Conservation (phyloP, 164 flowering plant species). For the Vitis rupestris region DNA sequence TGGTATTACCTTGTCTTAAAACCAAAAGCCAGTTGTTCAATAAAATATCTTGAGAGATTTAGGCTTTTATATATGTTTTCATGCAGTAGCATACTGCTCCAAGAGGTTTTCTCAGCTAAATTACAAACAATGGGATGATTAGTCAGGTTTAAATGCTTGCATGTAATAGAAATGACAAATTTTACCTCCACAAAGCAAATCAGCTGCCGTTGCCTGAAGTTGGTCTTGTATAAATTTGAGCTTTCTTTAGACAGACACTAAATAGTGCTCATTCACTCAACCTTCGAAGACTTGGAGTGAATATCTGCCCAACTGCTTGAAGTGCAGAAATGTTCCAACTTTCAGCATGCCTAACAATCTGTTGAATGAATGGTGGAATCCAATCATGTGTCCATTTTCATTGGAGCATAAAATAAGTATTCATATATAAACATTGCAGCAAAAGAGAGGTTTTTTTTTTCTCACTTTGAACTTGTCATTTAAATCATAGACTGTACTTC, state of each 20-base stretch:
- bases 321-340: slow-evolving; percentile 85
- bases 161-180: too few relatives aligned
- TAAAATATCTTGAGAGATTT: too few relatives aligned
- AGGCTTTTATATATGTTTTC: too few relatives aligned
- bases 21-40: too few relatives aligned
- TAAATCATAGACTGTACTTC: slow-evolving; percentile 73
- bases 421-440: not conserved
- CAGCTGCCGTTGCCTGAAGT: not conserved
- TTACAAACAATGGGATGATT: too few relatives aligned
- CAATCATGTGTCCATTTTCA: not conserved
- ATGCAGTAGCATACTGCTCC: too few relatives aligned
- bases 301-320: slow-evolving; percentile 85
- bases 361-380: slow-evolving; percentile 8
- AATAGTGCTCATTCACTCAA: not conserved
- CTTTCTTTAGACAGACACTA: not conserved
- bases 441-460: not conserved
- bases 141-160: too few relatives aligned
- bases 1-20: too few relatives aligned
- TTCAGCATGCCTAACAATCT: slow-evolving; percentile 89
- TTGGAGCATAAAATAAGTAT: not conserved
- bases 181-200: not conserved
- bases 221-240: not conserved
- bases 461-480: slow-evolving; percentile 61
- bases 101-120: too few relatives aligned
- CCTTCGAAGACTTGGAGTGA: slow-evolving; percentile 45